These are phyloP conservation scores for Hericium rajendrae DNA, from an alignment of 768 basidiomycete genomes.

Conservation along the genomic window DNA sequence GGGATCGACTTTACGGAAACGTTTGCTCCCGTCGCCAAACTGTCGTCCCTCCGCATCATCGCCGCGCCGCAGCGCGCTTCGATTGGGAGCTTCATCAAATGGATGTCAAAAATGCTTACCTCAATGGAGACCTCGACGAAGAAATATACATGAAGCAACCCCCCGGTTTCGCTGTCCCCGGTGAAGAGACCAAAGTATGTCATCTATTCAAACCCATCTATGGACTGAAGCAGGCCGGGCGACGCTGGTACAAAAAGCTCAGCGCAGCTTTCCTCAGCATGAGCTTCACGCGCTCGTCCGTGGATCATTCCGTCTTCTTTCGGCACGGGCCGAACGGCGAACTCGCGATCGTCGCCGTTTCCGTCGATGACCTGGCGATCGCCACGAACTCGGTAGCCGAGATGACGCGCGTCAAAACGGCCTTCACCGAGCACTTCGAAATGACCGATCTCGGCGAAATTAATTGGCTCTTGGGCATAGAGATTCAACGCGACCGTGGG, in stretches of 20 bases:
- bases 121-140: constrained; percentile 27
- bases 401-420: background rate
- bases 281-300: background rate
- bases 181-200: constrained; percentile 9
- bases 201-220: constrained; percentile 23
- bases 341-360: no score
- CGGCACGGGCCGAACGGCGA: background rate
- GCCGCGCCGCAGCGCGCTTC: constrained; percentile 26
- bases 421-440: background rate
- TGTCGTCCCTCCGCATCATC: constrained; percentile 11
- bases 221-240: constrained; percentile 27
- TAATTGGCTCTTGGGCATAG: constrained; percentile 3
- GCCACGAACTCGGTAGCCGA: no score
- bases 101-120: constrained; percentile 34
- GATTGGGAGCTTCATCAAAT: constrained; percentile 29
- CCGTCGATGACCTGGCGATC: no score
- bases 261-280: background rate
- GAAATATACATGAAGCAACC: constrained; percentile 36
- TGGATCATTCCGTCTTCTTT: background rate
- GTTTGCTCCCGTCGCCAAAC: constrained; percentile 14
- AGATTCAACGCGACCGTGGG: background rate
- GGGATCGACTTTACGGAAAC: constrained; percentile 24
- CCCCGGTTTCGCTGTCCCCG: constrained; percentile 15
- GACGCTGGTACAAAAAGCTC: constrained; percentile 22
- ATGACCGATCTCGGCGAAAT: constrained; percentile 1